Percentiles rank a stretch among this genome's conserved stretches.
These are phyloP conservation scores for Hebeloma cylindrosporum DNA, from an alignment of 768 basidiomycete genomes.

Conservation along the genomic window DNA sequence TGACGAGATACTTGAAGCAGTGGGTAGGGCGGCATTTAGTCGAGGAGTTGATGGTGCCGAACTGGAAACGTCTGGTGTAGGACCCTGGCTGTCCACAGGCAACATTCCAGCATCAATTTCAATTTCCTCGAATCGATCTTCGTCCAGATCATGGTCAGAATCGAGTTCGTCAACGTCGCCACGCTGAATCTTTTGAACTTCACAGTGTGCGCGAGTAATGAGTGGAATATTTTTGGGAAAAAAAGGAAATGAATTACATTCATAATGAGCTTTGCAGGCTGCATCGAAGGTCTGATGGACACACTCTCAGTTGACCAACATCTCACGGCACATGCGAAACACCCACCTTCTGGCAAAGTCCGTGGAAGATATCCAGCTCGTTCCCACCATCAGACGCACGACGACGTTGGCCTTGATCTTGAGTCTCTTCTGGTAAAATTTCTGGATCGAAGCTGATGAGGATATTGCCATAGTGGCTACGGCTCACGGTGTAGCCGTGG, in stretches of 20 bases:
- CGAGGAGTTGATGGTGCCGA: no score
- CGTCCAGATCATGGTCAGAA: no score
- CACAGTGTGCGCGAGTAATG: no score
- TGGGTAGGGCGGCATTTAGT: no score
- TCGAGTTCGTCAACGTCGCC: not conserved
- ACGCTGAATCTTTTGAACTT: no score
- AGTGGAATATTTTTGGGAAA: no score
- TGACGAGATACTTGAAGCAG: no score
- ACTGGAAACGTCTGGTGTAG: no score
- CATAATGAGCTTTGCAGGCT: conserved; percentile 2
- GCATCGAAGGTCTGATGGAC: conserved; percentile 3
- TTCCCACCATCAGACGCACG: not conserved
- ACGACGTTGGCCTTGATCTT: not conserved
- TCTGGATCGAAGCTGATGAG: conserved; percentile 2
- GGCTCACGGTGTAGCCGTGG: conserved; percentile 13
- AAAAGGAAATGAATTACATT: not conserved
- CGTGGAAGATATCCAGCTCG: conserved; percentile 1
- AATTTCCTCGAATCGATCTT: no score
- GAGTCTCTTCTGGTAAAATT: not conserved
- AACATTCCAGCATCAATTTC: no score
- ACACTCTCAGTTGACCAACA: not conserved
- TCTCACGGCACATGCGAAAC: not conserved
- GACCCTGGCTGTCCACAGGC: no score
- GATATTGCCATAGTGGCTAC: not conserved
- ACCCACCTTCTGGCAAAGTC: not conserved